Evolutionary conservation across 352 stramenopile species (phyloP), one percentile per base, ranked within the genome.

Genomic region (Phytophthora kernoviae): DNA sequence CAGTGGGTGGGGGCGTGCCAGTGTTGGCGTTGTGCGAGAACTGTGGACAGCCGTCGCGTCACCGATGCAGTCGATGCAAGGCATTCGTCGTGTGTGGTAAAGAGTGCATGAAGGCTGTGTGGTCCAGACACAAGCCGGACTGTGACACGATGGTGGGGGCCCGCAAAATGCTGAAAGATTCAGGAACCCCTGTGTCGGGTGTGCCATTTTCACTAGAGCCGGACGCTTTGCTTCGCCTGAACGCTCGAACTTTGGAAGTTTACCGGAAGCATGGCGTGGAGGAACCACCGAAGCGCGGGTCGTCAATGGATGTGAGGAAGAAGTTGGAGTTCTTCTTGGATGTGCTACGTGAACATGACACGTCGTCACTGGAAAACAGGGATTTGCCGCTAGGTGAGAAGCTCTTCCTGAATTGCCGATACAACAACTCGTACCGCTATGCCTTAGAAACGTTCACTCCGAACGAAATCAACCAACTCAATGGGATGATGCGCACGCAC

Each of bases 391-490:
- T 73, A 11, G 20, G 49, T 15, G 51, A 65, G 30, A 77, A 75
- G 51, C 40, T 81, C 49, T 60, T 78, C 18, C 50, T 77, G n/a
- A 79, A 77, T 45, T 58, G 59, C 34, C 61, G 58, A 18, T 77
- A 69, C 47, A 81, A 77, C 53, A 62, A 68, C 33, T 27, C 60
- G 43, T 73, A 77, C 40, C 52, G 48, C 8, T 65, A 81, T 39
- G 66, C 66, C 5, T 17, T 34, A 8, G 37, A 59, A 0, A 70
- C 52, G 36, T 64, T 80, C 14, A 46, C 45, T 20, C 7, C 17
- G 1, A 39, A 47, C 18, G 68, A 78, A 49, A 26, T 78, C 14
- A 20, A 40, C 10, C 55, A 22, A 33, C 65, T 81, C 3, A 49
- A 61, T 30, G 33, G 17, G 12, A 11, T 75, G 20, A 74, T 75